Evolutionary conservation across 306 rosid genomes (phyloP).

Genomic region (Arachis stenosperma): DNA sequence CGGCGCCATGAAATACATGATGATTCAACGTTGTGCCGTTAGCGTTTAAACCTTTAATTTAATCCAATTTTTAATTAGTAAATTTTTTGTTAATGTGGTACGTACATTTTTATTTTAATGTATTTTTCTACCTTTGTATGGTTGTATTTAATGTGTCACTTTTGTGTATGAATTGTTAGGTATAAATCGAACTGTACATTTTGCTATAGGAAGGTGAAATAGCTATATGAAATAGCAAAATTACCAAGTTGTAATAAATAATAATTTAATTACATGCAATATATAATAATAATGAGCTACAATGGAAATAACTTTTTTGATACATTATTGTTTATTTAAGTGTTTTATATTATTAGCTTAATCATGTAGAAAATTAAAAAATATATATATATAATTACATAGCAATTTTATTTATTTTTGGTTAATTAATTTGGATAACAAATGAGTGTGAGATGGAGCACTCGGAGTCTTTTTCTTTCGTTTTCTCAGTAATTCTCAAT

Average conservation of each 20-base stretch:
- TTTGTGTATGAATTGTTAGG: constrained; percentile 20
- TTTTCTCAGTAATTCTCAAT: constrained; percentile 29
- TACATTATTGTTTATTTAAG: neutral
- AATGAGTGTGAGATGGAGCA: constrained; percentile 36
- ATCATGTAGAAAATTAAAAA: no score
- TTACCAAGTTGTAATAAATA: constrained; percentile 32
- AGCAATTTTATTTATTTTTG: no score
- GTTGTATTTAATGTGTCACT: neutral
- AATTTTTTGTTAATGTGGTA: neutral
- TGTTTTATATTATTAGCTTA: neutral
- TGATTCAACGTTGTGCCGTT: constrained; percentile 69
- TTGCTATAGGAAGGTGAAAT: constrained; percentile 43
- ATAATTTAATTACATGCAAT: neutral
- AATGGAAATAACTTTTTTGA: neutral
- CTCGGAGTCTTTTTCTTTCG: constrained; percentile 47
- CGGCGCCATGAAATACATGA: constrained; percentile 70
- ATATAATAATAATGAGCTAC: constrained; percentile 11
- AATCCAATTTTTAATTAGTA: neutral
- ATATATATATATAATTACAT: no score
- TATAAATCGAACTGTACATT: constrained; percentile 44
- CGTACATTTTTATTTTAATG: neutral
- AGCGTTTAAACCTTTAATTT: constrained; percentile 51
- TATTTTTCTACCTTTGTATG: neutral
- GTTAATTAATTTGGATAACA: constrained; percentile 9
- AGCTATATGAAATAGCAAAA: constrained; percentile 41